Base-by-base conservation (phyloP, 1,139 yeast species). In the Diutina mesorugosa region DNA sequence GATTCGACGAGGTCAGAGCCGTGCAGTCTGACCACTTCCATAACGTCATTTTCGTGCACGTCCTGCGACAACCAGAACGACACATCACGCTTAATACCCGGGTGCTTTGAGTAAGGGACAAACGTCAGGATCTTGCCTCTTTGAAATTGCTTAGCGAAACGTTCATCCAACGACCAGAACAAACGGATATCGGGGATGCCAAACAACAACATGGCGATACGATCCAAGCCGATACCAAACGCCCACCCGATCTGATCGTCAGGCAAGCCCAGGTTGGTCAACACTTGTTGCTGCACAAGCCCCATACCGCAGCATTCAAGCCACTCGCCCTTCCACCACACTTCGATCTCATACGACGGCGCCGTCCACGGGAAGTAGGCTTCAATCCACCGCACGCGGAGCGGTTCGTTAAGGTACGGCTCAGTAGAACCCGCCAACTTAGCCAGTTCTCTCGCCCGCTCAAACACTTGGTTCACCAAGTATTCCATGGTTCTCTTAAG, bases 311-410 rank as follows among this genome's bases (percentile, higher is more conserved):
- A 90, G 69, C 96, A 85, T 72, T 93, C 99, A 51, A 93, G 76
- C 99, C 99, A 95, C 63, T 91, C 96, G 51, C 95, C 96, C 67
- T 91, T 89, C 98, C 98, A 95, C 95, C 96, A 91, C 6, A 93
- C 96, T 70, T 93, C 99, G 62, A 95, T 90, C 66, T 93, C 98
- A 93, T 96, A 93, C 45, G 97, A 89, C 6, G 99, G 99, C 1
- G 96, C 84, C 2, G 99, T 93, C 97, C 98, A 93, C 4, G 99
- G 99, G 73, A 93, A 93, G 65, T 85, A 90, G 0, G 95, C 96
- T 66, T 89, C 96, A 41, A 90, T 88, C 99, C 99, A 93, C 61
- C 98, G 79, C 16, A 91, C 89, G 66, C 81, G 85, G 61, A 95
- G 77, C 6, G 96, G 96, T 63, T 85, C 87, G 61, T 80, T 79